A percentile compares a stretch with the other conserved stretches of the same genome.
Evolutionary conservation across 768 basidiomycete genomes (phyloP).

Genomic region (Pulveroboletus sp.): DNA sequence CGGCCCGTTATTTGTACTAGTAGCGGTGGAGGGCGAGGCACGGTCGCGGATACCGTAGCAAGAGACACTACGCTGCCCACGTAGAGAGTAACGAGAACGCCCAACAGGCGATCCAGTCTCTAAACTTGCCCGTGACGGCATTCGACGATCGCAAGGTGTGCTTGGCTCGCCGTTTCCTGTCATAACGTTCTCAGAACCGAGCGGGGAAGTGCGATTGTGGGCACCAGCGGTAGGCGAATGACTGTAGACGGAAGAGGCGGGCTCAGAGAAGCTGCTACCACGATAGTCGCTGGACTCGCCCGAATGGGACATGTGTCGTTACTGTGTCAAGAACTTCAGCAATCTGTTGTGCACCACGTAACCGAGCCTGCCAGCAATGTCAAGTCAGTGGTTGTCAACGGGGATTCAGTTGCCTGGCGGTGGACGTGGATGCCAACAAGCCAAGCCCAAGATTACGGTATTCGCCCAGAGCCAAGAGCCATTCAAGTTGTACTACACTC

Average conservation of each 20-base stretch:
- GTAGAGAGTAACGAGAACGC: conserved; percentile 1
- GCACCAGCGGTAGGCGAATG: conserved; percentile 1
- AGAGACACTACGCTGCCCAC: conserved; percentile 15
- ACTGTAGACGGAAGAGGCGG: conserved; percentile 56
- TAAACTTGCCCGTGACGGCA: conserved; percentile 16
- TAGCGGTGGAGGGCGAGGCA: neutral
- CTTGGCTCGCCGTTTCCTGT: conserved; percentile 9
- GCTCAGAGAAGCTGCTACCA: conserved; percentile 67
- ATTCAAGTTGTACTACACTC: too few relatives aligned
- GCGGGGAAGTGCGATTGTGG: conserved; percentile 4
- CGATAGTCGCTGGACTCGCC: conserved; percentile 79
- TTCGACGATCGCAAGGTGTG: conserved; percentile 10
- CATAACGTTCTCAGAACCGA: conserved; percentile 30
- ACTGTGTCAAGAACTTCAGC: too few relatives aligned
- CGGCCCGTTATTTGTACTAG: conserved; percentile 15
- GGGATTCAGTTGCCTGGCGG: too few relatives aligned
- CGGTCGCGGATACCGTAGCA: neutral
- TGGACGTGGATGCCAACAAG: too few relatives aligned
- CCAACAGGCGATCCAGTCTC: neutral
- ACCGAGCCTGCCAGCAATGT: too few relatives aligned
- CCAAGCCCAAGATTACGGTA: too few relatives aligned
- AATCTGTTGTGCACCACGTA: too few relatives aligned
- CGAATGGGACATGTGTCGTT: conserved; percentile 18
- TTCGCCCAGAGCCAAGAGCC: too few relatives aligned
- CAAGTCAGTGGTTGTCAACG: too few relatives aligned